Percentiles rank a stretch among this genome's conserved stretches.
Conservation (phyloP, 345 rosid genomes). For the Populus ilicifolia region DNA sequence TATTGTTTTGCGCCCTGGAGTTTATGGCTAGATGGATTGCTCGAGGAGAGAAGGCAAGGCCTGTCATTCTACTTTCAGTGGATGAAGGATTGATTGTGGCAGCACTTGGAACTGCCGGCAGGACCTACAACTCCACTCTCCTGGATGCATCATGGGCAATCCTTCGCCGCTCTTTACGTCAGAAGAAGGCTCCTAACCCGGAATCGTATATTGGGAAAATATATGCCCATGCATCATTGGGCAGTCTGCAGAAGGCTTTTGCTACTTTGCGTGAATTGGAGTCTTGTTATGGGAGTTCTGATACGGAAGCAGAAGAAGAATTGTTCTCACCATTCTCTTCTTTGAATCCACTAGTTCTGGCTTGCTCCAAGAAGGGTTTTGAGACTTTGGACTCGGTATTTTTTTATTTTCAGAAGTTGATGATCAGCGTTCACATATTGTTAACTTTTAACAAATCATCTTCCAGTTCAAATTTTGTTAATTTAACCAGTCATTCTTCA, state of each 20-base stretch:
- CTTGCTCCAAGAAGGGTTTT: constrained; percentile 81
- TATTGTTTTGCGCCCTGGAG: constrained; percentile 75
- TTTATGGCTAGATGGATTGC: constrained; percentile 82
- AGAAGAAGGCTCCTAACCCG: constrained; percentile 65
- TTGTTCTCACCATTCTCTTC: constrained; percentile 85
- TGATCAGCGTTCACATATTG: not conserved
- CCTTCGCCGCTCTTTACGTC: constrained; percentile 59
- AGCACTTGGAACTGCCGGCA: constrained; percentile 79
- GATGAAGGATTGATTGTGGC: constrained; percentile 84
- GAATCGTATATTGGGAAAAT: constrained; percentile 74
- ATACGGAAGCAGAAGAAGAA: constrained; percentile 47
- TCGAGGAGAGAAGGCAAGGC: constrained; percentile 63
- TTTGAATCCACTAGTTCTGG: constrained; percentile 67
- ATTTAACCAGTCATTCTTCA: no score
- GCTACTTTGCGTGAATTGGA: constrained; percentile 65
- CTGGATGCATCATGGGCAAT: constrained; percentile 81
- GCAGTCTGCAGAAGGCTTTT: constrained; percentile 72
- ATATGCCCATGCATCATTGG: constrained; percentile 68
- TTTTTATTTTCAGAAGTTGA: constrained; percentile 2
- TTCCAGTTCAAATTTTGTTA: no score
- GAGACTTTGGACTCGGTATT: constrained; percentile 81
- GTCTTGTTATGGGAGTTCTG: constrained; percentile 45
- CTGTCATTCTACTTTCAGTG: constrained; percentile 53
- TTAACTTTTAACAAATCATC: not conserved
- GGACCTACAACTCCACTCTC: constrained; percentile 62